Evolutionary conservation across 2,329 filamentous ascomycete genomes (phyloP).

Genomic region (Fusarium euwallaceae): DNA sequence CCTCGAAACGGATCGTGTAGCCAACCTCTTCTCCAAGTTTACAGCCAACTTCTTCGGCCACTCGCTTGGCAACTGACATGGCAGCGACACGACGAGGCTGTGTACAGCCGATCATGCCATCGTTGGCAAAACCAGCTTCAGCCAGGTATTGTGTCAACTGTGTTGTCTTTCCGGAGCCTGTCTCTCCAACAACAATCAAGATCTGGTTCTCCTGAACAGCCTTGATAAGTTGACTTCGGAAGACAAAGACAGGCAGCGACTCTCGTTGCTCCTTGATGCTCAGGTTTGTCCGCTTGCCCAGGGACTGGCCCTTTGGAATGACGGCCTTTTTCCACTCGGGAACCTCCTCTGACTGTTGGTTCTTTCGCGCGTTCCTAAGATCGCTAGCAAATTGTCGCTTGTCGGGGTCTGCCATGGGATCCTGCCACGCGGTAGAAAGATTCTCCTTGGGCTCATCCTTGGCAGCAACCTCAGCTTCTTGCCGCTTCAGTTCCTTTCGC

Average conservation of each 20-base stretch:
- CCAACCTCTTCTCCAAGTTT: constrained; percentile 92
- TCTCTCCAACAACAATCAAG: constrained; percentile 96
- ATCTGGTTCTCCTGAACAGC: constrained; percentile 91
- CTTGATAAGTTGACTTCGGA: constrained; percentile 88
- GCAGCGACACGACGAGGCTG: constrained; percentile 97
- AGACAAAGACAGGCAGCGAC: constrained; percentile 88
- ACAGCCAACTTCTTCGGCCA: constrained; percentile 95
- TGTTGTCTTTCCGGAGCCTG: constrained; percentile 96
- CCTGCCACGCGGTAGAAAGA: constrained; percentile 92
- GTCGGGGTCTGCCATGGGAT: constrained; percentile 91
- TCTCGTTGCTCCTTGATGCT: constrained; percentile 96
- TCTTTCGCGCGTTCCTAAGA: constrained; percentile 75
- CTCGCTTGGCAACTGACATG: constrained; percentile 97
- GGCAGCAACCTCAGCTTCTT: constrained; percentile 82
- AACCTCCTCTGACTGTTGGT: constrained; percentile 74
- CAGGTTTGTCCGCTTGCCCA: constrained; percentile 89
- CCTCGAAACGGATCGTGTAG: constrained; percentile 98
- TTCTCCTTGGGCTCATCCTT: constrained; percentile 86
- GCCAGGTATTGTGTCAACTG: constrained; percentile 96
- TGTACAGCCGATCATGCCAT: constrained; percentile 94
- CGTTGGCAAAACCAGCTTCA: constrained; percentile 88
- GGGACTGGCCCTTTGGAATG: constrained; percentile 81
- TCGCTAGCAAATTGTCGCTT: constrained; percentile 92
- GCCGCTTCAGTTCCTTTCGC: constrained; percentile 86
- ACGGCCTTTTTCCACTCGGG: constrained; percentile 95